Base-by-base conservation (phyloP, 2,329 filamentous ascomycete species). In the Gnomoniopsis smithogilvyi region DNA sequence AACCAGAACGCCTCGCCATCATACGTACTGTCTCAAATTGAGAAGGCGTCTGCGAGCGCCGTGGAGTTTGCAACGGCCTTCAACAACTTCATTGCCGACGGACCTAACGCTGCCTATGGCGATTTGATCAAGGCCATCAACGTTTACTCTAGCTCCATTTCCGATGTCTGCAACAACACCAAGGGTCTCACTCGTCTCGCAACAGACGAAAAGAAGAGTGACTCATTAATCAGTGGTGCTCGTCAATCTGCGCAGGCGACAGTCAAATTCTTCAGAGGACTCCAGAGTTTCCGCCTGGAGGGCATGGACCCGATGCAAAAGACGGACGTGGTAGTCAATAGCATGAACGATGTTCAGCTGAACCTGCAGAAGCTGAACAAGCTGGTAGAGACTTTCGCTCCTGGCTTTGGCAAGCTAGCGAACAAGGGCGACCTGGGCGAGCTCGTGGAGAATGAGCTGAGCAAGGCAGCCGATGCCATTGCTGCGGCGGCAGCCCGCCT, bases 31-130 rank as follows among this genome's bases (percentile, higher is more conserved):
- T 98, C 94, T 2, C 94, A 98, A 73, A 93, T 98, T 60, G 95
- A 99, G 72, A 99, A 98, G 78, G 93, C 95, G 0, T 95, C 93
- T 8, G 87, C 92, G 11, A 96, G 88, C 64, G 92, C 95, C 14
- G 98, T 96, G 74, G 95, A 99, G 72, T 99, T 99, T 74, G 95
- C 94, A 1, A 98, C 94, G 0, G 89, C 95, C 0, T 99, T 98
- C 81, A 99, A 97, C 79, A 96, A 96, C 75, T 98, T 96, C 73
- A 96, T 99, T 67, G 95, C 94, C 8, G 95, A 99, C 70, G 95
- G 95, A 0, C 93, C 94, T 6, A 96, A 93, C 73, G 92, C 91
- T 70, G 88, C 87, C 11, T 92, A 97, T 69, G 85, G 90, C 2
- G 93, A 96, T 61, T 89, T 99, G 62, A 98, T 98, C 74, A 92